Evolutionary conservation across 2,329 filamentous ascomycete species (phyloP), one percentile per base, ranked within the genome.

Genomic region (Diaporthe citriasiana): DNA sequence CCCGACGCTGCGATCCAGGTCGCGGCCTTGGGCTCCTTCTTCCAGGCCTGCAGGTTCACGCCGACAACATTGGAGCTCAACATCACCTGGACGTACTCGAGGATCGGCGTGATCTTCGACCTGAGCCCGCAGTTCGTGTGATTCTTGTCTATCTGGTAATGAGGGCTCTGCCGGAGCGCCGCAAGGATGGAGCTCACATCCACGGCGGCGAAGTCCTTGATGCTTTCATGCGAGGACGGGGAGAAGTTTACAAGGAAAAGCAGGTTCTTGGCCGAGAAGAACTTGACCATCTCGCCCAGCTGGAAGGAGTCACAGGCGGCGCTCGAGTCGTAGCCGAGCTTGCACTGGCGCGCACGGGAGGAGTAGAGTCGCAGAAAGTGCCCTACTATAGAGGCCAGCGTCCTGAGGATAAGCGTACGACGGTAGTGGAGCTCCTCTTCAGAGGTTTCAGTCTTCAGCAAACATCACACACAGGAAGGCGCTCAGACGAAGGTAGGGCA

Each of bases 221-320:
- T 79, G 33, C 78, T 73, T 59, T 86, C 83, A 8, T 88, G 79
- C 1, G 88, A 88, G 3, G 80, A 78, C 0, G 88, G 88, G 2
- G 81, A 78, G 76, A 90, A 90, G 79, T 91, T 88, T 9, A 88
- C 84, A 1, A 94, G 82, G 50, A 87, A 89, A 5, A 94, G 79
- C 0, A 94, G 88, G 38, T 88, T 87, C 76, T 90, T 90, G 76
- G 87, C 87, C 19, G 86, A 83, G 47, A 95, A 88, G 82, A 95
- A 95, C 77, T 91, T 91, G 76, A 94, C 83, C 87, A 94, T 94
- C 82, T 95, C 93, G 30, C 93, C 93, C 0, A 95, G 88, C 82
- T 95, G 93, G 79, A 93, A 95, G 2, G 91, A 92, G 83, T 95
- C 93, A 81, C 93, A 95, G 55, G 93, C 90, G 2, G 88, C 83